Percentiles rank a stretch among this genome's conserved stretches.
Evolutionary conservation across 2,329 filamentous ascomycete genomes (phyloP).

Genomic region (Trichoderma semiorbis): DNA sequence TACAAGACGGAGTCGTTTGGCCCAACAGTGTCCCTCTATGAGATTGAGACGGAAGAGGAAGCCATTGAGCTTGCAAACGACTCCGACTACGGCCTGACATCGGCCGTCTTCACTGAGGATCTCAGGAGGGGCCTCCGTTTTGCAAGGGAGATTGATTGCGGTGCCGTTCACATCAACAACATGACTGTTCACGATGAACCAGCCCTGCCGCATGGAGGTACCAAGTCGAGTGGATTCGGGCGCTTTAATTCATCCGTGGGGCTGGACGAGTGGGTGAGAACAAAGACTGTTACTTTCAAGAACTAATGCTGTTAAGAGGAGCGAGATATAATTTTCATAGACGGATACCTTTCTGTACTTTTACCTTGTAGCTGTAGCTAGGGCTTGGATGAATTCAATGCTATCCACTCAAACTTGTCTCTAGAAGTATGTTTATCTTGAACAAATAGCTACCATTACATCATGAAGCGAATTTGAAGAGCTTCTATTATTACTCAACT

Average conservation of each 20-base stretch:
- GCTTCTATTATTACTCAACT: background rate
- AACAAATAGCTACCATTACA: background rate
- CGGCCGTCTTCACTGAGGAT: constrained; percentile 70
- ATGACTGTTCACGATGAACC: constrained; percentile 65
- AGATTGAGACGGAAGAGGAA: constrained; percentile 66
- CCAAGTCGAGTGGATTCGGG: constrained; percentile 62
- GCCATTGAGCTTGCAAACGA: constrained; percentile 74
- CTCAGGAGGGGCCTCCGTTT: constrained; percentile 56
- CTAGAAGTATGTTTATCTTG: too few species aligned
- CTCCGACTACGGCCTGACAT: constrained; percentile 71
- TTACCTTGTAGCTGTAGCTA: background rate
- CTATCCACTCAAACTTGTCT: background rate
- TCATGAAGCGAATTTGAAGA: background rate
- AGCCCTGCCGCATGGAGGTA: constrained; percentile 61
- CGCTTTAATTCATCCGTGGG: constrained; percentile 54
- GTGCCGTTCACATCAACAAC: constrained; percentile 64
- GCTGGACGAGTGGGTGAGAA: constrained; percentile 59
- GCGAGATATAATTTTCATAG: background rate
- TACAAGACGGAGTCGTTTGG: constrained; percentile 76
- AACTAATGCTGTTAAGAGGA: constrained; percentile 24
- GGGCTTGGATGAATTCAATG: background rate
- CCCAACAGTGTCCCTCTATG: constrained; percentile 65
- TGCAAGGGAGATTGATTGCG: constrained; percentile 63
- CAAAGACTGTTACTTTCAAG: constrained; percentile 61
- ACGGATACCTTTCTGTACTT: background rate